These are phyloP conservation scores for Neobulgaria alba DNA, from an alignment of 2,329 filamentous ascomycete genomes.

Conservation along the genomic window DNA sequence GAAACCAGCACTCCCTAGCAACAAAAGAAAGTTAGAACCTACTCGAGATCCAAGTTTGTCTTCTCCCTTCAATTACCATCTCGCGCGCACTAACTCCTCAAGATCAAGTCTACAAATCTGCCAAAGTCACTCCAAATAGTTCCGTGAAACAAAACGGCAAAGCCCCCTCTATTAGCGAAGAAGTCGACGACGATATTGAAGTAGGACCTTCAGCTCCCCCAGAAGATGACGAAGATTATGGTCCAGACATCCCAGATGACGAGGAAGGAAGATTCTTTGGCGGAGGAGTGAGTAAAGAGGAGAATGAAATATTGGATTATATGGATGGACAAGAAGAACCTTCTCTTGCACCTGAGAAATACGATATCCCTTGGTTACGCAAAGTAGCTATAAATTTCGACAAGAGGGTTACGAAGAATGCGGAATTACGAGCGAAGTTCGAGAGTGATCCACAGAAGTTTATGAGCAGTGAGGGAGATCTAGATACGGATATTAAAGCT, in stretches of 20 bases:
- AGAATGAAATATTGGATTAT: slow-evolving; percentile 79
- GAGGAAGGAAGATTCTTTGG: slow-evolving; percentile 96
- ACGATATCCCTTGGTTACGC: slow-evolving; percentile 77
- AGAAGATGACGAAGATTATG: slow-evolving; percentile 46
- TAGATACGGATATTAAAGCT: slow-evolving; percentile 80
- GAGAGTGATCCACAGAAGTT: slow-evolving; percentile 75
- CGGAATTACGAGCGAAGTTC: slow-evolving; percentile 78
- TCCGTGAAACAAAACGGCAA: slow-evolving; percentile 30
- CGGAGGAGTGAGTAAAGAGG: slow-evolving; percentile 73
- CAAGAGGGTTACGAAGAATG: slow-evolving; percentile 83
- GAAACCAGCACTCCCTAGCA: slow-evolving; percentile 31
- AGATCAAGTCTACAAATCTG: slow-evolving; percentile 59
- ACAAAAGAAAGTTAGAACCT: slow-evolving; percentile 57
- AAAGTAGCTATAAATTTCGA: slow-evolving; percentile 78
- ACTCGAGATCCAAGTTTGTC: slow-evolving; percentile 52
- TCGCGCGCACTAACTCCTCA: slow-evolving; percentile 6
- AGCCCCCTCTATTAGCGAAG: slow-evolving; percentile 26
- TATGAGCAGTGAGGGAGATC: slow-evolving; percentile 76
- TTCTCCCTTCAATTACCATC: slow-evolving; percentile 7
- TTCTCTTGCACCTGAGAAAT: slow-evolving; percentile 53
- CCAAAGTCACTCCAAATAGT: slow-evolving; percentile 40
- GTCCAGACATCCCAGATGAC: slow-evolving; percentile 54
- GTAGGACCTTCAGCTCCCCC: slow-evolving; percentile 45
- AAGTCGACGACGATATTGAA: slow-evolving; percentile 35
- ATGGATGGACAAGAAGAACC: slow-evolving; percentile 58